Base-by-base conservation (phyloP, 495 filamentous ascomycete genomes). In the Venustampulla echinocandica region DNA sequence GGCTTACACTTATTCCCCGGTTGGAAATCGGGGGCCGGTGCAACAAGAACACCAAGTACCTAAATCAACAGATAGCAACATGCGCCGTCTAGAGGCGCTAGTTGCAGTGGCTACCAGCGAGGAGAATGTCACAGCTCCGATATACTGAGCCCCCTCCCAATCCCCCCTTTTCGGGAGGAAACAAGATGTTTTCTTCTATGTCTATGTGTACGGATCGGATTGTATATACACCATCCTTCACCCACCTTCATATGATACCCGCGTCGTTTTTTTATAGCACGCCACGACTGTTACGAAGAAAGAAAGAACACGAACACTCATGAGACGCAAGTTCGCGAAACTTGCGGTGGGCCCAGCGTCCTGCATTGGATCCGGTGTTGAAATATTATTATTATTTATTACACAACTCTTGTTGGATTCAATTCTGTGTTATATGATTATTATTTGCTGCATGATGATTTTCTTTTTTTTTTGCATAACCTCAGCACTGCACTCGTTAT, bases 71-170 rank as follows among this genome's bases (percentile, higher is more conserved):
- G 65, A 63, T 50, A 68, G 62, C 37, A 75, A 75, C 38, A 84
- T 90, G 79, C 73, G 76, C 42, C 70, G 85, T 11, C 66, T 95
- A 18, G 84, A 95, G 47, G 85, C 86, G 13, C 75, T 95, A 23
- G 89, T 95, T 20, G 89, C 89, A 2, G 87, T 92, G 44, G 89
- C 89, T 7, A 92, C 89, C 2, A 85, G 83, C 48, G 85, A 94
- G 58, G 80, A 85, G 34, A 77, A 82, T 35, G 73, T 71, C 15
- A 69, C 75, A 0, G 64, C 77, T 4, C 66, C 70, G 4, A 51
- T 49, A 5, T 55, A 52, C 21, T 53, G 50, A 41, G 3, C 4
- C 38, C 15, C 1, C 10, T 35, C 11, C 19, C 35, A 10, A 43
- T n/a, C 3, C 35, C 14, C 10, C 13, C n/a, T 40, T 13, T 9